A percentile compares a stretch with the other conserved stretches of the same genome.
Evolutionary conservation across 139 green algal genomes (phyloP).

Genomic region (Dunaliella primolecta): DNA sequence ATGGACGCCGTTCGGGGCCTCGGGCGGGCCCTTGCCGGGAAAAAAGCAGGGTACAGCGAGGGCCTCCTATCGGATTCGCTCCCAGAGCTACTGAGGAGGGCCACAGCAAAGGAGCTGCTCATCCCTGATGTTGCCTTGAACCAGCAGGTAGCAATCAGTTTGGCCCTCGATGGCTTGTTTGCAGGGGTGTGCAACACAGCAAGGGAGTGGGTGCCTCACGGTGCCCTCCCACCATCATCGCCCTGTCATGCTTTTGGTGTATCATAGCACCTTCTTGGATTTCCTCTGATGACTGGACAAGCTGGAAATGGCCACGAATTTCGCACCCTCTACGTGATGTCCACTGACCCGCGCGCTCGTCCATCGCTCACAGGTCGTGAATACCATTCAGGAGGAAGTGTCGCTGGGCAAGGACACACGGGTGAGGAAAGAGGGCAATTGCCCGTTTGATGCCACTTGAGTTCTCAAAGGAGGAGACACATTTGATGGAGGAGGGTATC

Average conservation of each 20-base stretch:
- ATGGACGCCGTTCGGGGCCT: background rate
- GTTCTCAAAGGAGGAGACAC: too few relatives aligned
- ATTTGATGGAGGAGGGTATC: too few relatives aligned
- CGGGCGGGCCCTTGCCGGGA: background rate
- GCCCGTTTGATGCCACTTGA: too few relatives aligned
- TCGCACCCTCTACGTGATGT: too few relatives aligned
- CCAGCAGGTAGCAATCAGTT: constrained; percentile 20
- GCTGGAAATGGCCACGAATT: too few relatives aligned
- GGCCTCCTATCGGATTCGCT: constrained; percentile 33
- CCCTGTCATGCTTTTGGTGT: background rate
- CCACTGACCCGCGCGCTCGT: background rate
- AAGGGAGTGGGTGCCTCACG: background rate
- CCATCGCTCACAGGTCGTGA: constrained; percentile 32
- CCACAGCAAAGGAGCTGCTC: constrained; percentile 36
- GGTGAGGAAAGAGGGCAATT: constrained; percentile 26
- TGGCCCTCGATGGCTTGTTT: too few relatives aligned
- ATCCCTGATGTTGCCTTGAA: constrained; percentile 33
- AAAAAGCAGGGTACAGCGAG: background rate
- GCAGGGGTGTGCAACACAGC: background rate
- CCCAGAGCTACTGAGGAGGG: constrained; percentile 25
- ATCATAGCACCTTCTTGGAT: too few relatives aligned
- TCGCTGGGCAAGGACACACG: constrained; percentile 33
- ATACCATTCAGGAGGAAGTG: constrained; percentile 42
- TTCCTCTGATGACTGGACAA: too few relatives aligned
- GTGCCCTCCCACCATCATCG: background rate